Conservation (phyloP, 208 protist genomes). For the Leishmania amazonensis region DNA sequence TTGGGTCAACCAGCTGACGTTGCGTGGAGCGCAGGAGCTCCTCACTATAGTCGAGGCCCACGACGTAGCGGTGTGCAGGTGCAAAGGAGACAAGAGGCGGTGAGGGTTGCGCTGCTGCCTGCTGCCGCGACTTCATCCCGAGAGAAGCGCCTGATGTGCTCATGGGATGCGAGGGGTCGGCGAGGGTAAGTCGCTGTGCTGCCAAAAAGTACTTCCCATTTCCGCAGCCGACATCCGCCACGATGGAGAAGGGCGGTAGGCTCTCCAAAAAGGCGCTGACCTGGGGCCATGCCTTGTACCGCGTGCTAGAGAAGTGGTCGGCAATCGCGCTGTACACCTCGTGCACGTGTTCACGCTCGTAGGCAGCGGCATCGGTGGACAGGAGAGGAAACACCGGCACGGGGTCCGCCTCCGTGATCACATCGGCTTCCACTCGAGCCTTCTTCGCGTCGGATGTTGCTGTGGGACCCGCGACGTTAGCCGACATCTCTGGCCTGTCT, state of each 20-base stretch:
- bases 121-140: neutral
- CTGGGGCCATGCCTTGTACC: slow-evolving; percentile 90
- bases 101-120: neutral
- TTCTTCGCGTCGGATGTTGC: neutral
- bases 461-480: neutral
- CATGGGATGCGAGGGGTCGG: neutral
- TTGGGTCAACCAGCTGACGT: slow-evolving; percentile 44
- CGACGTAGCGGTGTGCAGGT: slow-evolving; percentile 48
- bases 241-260: slow-evolving; percentile 56
- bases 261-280: slow-evolving; percentile 68
- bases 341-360: slow-evolving; percentile 78
- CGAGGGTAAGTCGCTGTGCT: slow-evolving; percentile 15
- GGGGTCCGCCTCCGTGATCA: neutral
- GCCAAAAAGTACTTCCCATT: slow-evolving; percentile 89
- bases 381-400: neutral
- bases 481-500: neutral
- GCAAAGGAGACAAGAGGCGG: neutral
- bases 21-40: slow-evolving; percentile 66
- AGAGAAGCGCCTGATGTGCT: neutral
- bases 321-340: slow-evolving; percentile 87
- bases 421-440: slow-evolving; percentile 1
- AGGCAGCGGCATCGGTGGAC: slow-evolving; percentile 22
- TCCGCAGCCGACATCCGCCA: slow-evolving; percentile 87
- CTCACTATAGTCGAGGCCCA: slow-evolving; percentile 72
- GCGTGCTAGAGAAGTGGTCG: slow-evolving; percentile 82